Evolutionary conservation across 192 early-diverging fungal genomes (phyloP), one percentile per base, ranked within the genome.

Genomic region (Umbelopsis ramanniana): DNA sequence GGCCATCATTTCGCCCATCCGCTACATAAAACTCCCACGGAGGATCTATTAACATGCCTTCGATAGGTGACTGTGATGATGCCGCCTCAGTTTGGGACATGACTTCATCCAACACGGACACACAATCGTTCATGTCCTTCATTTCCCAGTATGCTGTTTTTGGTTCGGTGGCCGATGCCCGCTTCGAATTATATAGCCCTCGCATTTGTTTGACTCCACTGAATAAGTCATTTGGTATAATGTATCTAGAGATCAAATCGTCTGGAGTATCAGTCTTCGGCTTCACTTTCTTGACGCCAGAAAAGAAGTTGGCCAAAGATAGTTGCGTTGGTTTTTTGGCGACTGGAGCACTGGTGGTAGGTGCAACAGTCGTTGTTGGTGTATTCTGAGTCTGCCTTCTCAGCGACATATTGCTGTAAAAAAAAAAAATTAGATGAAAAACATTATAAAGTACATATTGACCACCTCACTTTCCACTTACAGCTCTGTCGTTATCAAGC

Each of bases 21-120:
- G 80, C 74, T 4, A 85, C 72, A 70, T 80, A 78, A 73, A 83
- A 84, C 52, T 86, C 82, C 87, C 87, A 88, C 52, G 87, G 87
- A 40, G 87, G 87, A 73, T 88, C 87, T 6, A 86, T 79, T 43
- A 88, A 48, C 15, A 88, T 76, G 0, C 87, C 85, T 43, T 88
- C 83, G 47, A 88, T 72, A n/a, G 76, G 68, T 6, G 73, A 74
- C 11, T 71, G 70, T 24, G 6, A 21, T 11, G 60, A 7, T 24
- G 5, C 7, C 14, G 52, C n/a, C 15, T 11, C 8, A 12, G 1
- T 40, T 11, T 14, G 14, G 35, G 40, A 17, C 7, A 74, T 38
- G n/a, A 68, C 38, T 3, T 72, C 40, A 14, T 74, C 69, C 2
- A 81, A 29, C 12, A 66, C 47, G 4, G 68, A 21, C 10, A 68